Evolutionary conservation across 1,139 yeast species (phyloP), one percentile per base, ranked within the genome.

Genomic region (Keqinozyma sinolaborantium): DNA sequence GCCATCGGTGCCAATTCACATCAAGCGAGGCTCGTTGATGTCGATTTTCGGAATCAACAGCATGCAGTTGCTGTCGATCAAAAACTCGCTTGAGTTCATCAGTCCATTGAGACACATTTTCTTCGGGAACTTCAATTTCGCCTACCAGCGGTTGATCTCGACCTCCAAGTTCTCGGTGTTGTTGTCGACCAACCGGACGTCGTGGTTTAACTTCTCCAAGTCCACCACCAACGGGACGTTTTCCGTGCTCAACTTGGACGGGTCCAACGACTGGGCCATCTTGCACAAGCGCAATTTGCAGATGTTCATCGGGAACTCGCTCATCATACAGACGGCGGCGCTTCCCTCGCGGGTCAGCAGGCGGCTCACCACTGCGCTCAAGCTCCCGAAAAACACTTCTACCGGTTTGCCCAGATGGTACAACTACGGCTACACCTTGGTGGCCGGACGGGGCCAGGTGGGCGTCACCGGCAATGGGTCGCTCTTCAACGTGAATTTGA

Each of bases 211-310:
- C 15, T 41, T 47, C 20, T 31, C 38, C 18, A 40, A 43, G 16
- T 23, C 45, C 2, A 44, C 49, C 8, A 48, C 51, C 31, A 29
- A 30, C 5, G 44, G 39, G 24, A 30, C 48, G 2, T 25, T 45
- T 4, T 40, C 47, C 3, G 60, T 59, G 26, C 40, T 79, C 23
- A 43, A 58, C 4, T 50, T 79, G 34, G 83, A 79, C 40, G 86
- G 86, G 1, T 56, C 71, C 1, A 55, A 55, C 16, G 86, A 79
- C 44, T 79, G 84, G 83, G 82, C 82, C 1, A 38, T 79, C 3
- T 57, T 79, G 29, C 60, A 70, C 27, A 56, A 61, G 3, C 48
- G 59, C 9, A 65, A 78, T 0, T 50, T 79, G 16, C 76, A 74
- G 31, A 72, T 67, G 1, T 76, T 66, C 41, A 53, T 73, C 2